Percentiles rank a stretch among this genome's conserved stretches.
Conservation (phyloP, 768 basidiomycete genomes). For the Pulveroboletus sp. region DNA sequence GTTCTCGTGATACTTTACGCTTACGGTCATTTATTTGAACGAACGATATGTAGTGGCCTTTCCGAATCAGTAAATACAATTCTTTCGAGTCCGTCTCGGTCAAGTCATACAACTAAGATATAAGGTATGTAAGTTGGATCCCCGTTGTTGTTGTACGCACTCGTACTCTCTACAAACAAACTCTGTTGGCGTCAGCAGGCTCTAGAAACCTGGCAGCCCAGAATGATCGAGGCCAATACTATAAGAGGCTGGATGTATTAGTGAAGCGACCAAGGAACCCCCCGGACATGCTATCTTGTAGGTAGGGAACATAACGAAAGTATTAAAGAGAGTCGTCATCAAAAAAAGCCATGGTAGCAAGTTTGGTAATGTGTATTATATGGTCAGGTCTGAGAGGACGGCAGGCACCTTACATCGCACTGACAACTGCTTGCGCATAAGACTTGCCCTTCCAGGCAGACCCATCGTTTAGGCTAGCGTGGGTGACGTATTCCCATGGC, state of each 20-base stretch:
- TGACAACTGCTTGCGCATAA: constrained; percentile 27
- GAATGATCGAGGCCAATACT: not conserved
- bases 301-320: constrained; percentile 11
- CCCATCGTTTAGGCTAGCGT: constrained; percentile 24
- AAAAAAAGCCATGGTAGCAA: constrained; percentile 3
- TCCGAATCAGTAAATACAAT: not conserved
- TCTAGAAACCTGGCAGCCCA: not conserved
- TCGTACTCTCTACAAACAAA: not conserved
- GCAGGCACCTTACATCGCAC: constrained; percentile 16
- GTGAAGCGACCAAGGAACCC: not conserved
- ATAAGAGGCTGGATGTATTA: constrained; percentile 15
- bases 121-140: not conserved
- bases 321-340: constrained; percentile 18
- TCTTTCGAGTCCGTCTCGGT: not conserved
- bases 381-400: not conserved
- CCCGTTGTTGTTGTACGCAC: not conserved
- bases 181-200: not conserved
- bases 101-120: not conserved
- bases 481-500: constrained; percentile 31
- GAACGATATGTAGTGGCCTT: not conserved
- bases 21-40: not conserved
- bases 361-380: constrained; percentile 1
- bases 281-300: constrained; percentile 1
- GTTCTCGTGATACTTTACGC: constrained; percentile 35
- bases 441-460: constrained; percentile 30